Evolutionary conservation across 1,139 yeast species (phyloP).

Genomic region (Blastobotrys indianensis): DNA sequence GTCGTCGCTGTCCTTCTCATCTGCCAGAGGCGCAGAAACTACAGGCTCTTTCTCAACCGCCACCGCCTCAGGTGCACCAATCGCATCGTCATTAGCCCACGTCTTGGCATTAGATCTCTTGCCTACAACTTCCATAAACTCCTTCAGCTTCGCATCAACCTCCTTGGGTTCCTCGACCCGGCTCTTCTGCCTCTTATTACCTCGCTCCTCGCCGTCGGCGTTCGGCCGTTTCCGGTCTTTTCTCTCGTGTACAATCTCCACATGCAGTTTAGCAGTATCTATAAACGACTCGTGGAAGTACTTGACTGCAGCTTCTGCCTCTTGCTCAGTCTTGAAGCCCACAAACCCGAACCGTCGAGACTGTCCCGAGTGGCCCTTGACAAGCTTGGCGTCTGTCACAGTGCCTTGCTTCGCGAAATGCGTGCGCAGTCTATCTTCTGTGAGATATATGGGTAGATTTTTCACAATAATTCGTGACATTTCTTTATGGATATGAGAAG

Average conservation of each 20-base stretch:
- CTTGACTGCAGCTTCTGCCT: constrained; percentile 72
- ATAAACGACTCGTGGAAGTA: constrained; percentile 75
- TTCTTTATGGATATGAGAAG: not conserved
- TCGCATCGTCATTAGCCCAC: constrained; percentile 72
- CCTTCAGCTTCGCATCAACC: constrained; percentile 61
- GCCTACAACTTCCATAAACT: constrained; percentile 77
- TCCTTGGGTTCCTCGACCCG: constrained; percentile 27
- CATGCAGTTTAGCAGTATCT: constrained; percentile 75
- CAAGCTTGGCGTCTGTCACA: constrained; percentile 82
- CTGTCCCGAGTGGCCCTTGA: constrained; percentile 75
- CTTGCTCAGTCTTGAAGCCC: constrained; percentile 67
- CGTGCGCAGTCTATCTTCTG: constrained; percentile 65
- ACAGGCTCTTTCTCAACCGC: constrained; percentile 7
- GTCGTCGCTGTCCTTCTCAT: constrained; percentile 26
- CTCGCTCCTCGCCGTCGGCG: constrained; percentile 31
- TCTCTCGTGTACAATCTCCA: constrained; percentile 72
- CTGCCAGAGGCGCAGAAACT: constrained; percentile 1
- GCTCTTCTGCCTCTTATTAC: constrained; percentile 46
- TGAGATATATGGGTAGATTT: constrained; percentile 75
- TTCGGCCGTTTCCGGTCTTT: constrained; percentile 50
- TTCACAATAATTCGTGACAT: constrained; percentile 93
- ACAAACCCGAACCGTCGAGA: constrained; percentile 91
- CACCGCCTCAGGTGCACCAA: too few relatives aligned
- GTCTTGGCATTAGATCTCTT: constrained; percentile 59
- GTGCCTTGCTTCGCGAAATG: constrained; percentile 55